These are phyloP conservation scores for Aphanomyces cochlioides DNA, from an alignment of 352 stramenopile species.

Conservation along the genomic window DNA sequence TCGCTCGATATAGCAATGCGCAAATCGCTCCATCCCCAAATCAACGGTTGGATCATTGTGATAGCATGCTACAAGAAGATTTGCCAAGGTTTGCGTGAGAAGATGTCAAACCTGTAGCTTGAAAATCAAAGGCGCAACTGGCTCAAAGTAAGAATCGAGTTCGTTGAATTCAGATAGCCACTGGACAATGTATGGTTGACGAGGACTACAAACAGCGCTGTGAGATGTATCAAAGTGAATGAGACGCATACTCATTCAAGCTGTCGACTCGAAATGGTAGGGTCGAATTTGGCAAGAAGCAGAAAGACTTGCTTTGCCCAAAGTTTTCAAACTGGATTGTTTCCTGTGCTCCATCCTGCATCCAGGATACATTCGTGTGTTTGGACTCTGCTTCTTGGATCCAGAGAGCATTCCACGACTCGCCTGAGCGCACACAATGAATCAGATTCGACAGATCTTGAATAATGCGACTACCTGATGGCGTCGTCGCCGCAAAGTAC, in stretches of 20 bases:
- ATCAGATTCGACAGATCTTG: background rate
- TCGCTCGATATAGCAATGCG: conserved; percentile 56
- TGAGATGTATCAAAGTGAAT: background rate
- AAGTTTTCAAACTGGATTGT: conserved; percentile 43
- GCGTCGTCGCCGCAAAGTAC: conserved; percentile 14
- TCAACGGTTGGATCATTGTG: conserved; percentile 58
- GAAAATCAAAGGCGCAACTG: conserved; percentile 47
- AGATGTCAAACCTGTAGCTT: conserved; percentile 41
- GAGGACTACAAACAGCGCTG: conserved; percentile 37
- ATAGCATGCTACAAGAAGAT: conserved; percentile 39
- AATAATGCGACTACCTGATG: background rate
- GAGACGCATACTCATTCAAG: conserved; percentile 51
- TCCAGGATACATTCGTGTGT: conserved; percentile 38
- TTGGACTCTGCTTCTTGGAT: conserved; percentile 7
- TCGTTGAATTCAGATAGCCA: conserved; percentile 60
- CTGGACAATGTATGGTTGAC: conserved; percentile 67
- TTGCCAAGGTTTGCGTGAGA: background rate
- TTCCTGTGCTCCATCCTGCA: conserved; percentile 53
- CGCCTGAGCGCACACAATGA: background rate
- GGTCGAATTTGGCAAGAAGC: conserved; percentile 73
- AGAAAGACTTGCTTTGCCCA: conserved; percentile 63
- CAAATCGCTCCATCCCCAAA: conserved; percentile 78
- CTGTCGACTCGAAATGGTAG: conserved; percentile 66
- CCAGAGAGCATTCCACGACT: conserved; percentile 19
- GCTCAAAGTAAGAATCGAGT: conserved; percentile 47